These are phyloP conservation scores for Backusella tuberculispora DNA, from an alignment of 192 early-diverging fungal genomes.

Conservation along the genomic window DNA sequence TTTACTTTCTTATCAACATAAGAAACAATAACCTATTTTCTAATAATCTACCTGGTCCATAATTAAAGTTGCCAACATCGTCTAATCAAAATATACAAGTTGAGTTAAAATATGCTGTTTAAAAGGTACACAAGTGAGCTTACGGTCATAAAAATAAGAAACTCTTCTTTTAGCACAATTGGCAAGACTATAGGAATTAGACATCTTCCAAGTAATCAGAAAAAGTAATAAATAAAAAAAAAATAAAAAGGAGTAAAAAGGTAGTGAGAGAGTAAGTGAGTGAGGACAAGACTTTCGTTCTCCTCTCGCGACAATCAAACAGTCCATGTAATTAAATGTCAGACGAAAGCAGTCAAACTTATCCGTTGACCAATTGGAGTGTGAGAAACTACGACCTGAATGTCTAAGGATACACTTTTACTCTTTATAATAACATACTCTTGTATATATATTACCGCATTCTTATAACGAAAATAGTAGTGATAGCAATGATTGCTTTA, in stretches of 20 bases:
- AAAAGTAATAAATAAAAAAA: neutral
- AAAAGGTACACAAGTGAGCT: conserved; percentile 8
- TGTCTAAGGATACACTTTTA: neutral
- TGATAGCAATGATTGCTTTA: no score
- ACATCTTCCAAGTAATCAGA: conserved; percentile 22
- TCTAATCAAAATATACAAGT: conserved; percentile 39
- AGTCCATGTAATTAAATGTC: conserved; percentile 2
- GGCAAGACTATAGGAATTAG: conserved; percentile 47
- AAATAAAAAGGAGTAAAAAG: neutral
- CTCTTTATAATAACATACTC: neutral
- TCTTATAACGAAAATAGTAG: no score
- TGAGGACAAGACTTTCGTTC: conserved; percentile 1
- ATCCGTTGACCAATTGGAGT: neutral
- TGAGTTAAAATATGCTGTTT: neutral
- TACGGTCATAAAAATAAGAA: conserved; percentile 68
- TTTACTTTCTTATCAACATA: neutral
- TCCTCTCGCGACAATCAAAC: conserved; percentile 13
- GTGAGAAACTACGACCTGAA: neutral
- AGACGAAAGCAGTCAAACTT: neutral
- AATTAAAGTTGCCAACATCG: conserved; percentile 83
- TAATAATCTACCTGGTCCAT: conserved; percentile 57
- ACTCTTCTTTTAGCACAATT: conserved; percentile 58
- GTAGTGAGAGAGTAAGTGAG: neutral
- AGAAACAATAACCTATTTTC: neutral
- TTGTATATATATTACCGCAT: neutral